Conservation (phyloP, 1,284 basidiomycete species). For the Melanopsichium pennsylvanicum region DNA sequence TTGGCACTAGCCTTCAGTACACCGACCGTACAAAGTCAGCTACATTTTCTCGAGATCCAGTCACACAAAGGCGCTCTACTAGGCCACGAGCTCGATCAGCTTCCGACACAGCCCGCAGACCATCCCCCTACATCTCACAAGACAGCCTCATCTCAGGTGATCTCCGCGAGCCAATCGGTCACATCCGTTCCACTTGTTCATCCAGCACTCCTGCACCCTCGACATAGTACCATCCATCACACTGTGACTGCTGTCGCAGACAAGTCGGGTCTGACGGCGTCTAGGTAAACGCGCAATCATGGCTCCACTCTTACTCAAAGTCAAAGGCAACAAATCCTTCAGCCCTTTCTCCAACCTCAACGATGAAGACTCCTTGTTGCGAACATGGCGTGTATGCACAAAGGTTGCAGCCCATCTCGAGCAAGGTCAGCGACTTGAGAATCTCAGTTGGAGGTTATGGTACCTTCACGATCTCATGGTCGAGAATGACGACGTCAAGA, state of each 20-base stretch:
- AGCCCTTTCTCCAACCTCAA: slow-evolving; percentile 51
- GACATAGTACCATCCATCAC: not conserved
- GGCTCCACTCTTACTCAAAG: slow-evolving; percentile 44
- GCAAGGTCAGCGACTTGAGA: slow-evolving; percentile 57
- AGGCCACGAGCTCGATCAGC: too few relatives aligned
- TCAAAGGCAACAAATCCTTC: slow-evolving; percentile 57
- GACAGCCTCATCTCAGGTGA: too few relatives aligned
- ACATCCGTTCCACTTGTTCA: not conserved
- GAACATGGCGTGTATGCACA: slow-evolving; percentile 49
- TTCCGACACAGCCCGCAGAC: too few relatives aligned
- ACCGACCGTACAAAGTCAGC: too few relatives aligned
- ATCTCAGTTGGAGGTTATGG: slow-evolving; percentile 57
- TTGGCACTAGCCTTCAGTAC: too few relatives aligned
- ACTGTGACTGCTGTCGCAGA: not conserved
- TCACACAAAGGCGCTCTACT: too few relatives aligned
- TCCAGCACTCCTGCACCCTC: too few relatives aligned
- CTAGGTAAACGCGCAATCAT: slow-evolving; percentile 5
- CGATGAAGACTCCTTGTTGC: slow-evolving; percentile 48
- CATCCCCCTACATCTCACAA: too few relatives aligned
- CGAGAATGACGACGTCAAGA: slow-evolving; percentile 45
- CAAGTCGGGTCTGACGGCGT: slow-evolving; percentile 3
- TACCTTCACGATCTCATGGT: slow-evolving; percentile 50
- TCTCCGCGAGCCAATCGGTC: too few relatives aligned
- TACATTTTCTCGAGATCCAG: too few relatives aligned
- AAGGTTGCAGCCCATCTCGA: slow-evolving; percentile 55